These are phyloP conservation scores for Lachancea quebecensis DNA, from an alignment of 805 yeast species.

Conservation along the genomic window DNA sequence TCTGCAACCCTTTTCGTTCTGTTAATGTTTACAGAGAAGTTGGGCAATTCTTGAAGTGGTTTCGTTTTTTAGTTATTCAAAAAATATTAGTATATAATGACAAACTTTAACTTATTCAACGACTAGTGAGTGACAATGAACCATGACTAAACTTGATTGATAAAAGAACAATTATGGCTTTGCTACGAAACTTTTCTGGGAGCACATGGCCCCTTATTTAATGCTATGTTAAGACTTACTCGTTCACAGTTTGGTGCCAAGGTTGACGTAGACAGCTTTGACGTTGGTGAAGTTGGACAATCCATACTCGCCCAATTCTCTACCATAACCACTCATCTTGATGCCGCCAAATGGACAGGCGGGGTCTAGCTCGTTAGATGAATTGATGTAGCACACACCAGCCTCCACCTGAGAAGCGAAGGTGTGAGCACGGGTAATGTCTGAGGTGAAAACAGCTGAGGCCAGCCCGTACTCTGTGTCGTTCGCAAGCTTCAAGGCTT, in stretches of 20 bases:
- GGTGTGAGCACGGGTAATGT: conserved; percentile 34
- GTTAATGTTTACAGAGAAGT: too few species aligned
- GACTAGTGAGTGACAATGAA: too few species aligned
- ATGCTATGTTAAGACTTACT: neutral
- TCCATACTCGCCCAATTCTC: conserved; percentile 66
- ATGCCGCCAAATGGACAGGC: conserved; percentile 66
- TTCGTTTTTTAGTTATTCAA: too few species aligned
- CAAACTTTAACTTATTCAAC: too few species aligned
- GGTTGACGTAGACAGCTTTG: conserved; percentile 65
- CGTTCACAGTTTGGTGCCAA: conserved; percentile 32
- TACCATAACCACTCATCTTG: conserved; percentile 58
- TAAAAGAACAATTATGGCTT: too few species aligned
- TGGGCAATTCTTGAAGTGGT: too few species aligned
- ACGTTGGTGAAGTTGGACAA: conserved; percentile 54
- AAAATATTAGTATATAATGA: too few species aligned
- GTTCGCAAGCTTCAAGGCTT: conserved; percentile 39
- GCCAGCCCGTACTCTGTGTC: conserved; percentile 42
- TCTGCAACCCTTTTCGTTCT: too few species aligned
- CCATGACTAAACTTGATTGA: too few species aligned
- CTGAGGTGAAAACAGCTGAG: conserved; percentile 39
- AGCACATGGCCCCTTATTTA: too few species aligned
- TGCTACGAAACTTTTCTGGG: too few species aligned
- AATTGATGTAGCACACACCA: conserved; percentile 53
- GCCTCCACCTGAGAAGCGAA: conserved; percentile 38
- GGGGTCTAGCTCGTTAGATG: conserved; percentile 49